phyloP scores from a whole-genome alignment of 164 flowering plant species.

The Akebia trifoliata region DNA sequence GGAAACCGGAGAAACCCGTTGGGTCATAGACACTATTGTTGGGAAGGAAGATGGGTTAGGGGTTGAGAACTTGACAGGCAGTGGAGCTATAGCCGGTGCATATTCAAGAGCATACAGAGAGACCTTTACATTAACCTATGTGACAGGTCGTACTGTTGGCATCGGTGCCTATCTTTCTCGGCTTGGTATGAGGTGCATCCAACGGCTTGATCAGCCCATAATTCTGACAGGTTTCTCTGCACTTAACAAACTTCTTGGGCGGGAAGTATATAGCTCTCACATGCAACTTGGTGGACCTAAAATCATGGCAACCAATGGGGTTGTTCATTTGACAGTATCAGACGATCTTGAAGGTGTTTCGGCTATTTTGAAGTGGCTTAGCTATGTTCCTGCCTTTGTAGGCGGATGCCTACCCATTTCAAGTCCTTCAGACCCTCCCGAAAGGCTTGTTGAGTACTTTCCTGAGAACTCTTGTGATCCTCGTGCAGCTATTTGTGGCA shows the following conservation, averaged over 20 bases:
- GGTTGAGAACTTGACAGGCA: slow-evolving; percentile 88
- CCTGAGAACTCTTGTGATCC: slow-evolving; percentile 97
- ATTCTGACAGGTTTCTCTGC: slow-evolving; percentile 98
- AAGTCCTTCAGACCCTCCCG: slow-evolving; percentile 66
- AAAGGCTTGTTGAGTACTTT: slow-evolving; percentile 68
- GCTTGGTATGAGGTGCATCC: slow-evolving; percentile 98
- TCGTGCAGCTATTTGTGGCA: slow-evolving; percentile 87
- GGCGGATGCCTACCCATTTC: slow-evolving; percentile 87
- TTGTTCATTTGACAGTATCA: slow-evolving; percentile 91
- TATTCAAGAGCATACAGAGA: slow-evolving; percentile 95
- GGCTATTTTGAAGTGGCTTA: slow-evolving; percentile 90
- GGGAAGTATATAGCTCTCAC: slow-evolving; percentile 99
- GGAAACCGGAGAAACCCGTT: slow-evolving; percentile 74
- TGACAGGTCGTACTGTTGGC: slow-evolving; percentile 98
- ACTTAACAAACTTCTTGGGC: slow-evolving; percentile 89
- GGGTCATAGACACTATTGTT: slow-evolving; percentile 93
- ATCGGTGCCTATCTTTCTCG: slow-evolving; percentile 99
- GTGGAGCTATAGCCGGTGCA: slow-evolving; percentile 98
- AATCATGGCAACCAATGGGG: slow-evolving; percentile 98
- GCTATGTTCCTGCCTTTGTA: slow-evolving; percentile 70
- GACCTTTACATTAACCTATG: slow-evolving; percentile 93
- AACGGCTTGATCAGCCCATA: slow-evolving; percentile 97
- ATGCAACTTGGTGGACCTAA: slow-evolving; percentile 99
- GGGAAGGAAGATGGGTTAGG: slow-evolving; percentile 98
- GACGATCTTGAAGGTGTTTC: slow-evolving; percentile 97